Conservation (phyloP, 345 rosid species). For the Eucalyptus urophylla region DNA sequence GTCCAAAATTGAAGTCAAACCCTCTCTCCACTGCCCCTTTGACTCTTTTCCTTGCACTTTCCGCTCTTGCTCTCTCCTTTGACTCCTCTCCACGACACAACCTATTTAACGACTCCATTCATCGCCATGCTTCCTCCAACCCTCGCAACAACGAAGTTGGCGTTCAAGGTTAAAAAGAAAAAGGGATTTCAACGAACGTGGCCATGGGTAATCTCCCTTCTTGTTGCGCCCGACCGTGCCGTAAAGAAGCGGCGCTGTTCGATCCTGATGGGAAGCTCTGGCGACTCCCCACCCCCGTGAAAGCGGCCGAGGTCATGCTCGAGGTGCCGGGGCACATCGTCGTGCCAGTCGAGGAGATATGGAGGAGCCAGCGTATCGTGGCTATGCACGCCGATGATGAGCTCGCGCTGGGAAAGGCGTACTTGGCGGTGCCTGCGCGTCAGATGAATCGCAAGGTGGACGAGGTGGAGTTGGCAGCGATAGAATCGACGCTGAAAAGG, state of each 20-base stretch:
- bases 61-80: background rate
- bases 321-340: background rate
- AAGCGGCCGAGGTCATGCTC: background rate
- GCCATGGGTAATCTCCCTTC: background rate
- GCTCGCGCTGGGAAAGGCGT: slow-evolving; percentile 14
- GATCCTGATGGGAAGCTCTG: background rate
- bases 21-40: background rate
- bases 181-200: background rate
- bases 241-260: background rate
- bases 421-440: slow-evolving; percentile 5
- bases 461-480: slow-evolving; percentile 2
- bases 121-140: background rate
- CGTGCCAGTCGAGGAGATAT: slow-evolving; percentile 4
- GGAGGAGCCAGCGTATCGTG: slow-evolving; percentile 1
- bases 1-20: background rate
- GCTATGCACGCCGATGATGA: slow-evolving; percentile 34
- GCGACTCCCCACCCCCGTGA: background rate
- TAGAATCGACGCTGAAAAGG: background rate
- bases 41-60: background rate
- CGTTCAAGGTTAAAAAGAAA: background rate
- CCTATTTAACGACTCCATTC: background rate
- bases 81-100: background rate
- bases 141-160: background rate
- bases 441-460: slow-evolving; percentile 9
- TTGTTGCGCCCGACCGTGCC: background rate